A percentile compares a stretch with the other conserved stretches of the same genome.
Evolutionary conservation across 2,329 filamentous ascomycete genomes (phyloP).

Genomic region (Paracorniculantispora psalliotae): DNA sequence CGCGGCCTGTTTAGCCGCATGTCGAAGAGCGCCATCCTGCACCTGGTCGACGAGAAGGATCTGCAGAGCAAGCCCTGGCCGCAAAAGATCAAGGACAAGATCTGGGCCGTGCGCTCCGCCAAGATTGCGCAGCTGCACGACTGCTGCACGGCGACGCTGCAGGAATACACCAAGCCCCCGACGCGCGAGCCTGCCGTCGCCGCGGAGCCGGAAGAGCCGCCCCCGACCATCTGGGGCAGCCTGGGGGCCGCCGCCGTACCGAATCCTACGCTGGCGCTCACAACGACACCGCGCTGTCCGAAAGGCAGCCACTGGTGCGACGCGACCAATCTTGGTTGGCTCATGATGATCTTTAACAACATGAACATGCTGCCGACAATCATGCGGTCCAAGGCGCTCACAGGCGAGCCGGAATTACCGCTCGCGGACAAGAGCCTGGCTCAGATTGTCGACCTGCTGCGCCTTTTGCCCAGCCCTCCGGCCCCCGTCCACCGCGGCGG

Average conservation of each 20-base stretch:
- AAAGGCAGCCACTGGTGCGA: conserved; percentile 47
- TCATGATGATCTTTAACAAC: conserved; percentile 48
- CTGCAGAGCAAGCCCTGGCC: conserved; percentile 43
- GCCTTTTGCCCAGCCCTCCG: conserved; percentile 40
- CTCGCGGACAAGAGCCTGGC: conserved; percentile 36
- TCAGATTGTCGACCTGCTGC: conserved; percentile 40
- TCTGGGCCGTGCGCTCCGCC: conserved; percentile 43
- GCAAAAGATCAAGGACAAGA: conserved; percentile 40
- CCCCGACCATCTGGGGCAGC: conserved; percentile 19
- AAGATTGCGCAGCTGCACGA: conserved; percentile 47
- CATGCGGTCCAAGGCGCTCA: conserved; percentile 23
- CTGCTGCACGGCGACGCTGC: conserved; percentile 38
- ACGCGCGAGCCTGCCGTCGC: conserved; percentile 19
- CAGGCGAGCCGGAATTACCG: conserved; percentile 18
- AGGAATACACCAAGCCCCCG: conserved; percentile 39
- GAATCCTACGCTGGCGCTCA: conserved; percentile 26
- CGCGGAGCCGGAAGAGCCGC: conserved; percentile 16
- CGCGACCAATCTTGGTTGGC: conserved; percentile 48
- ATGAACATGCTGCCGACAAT: conserved; percentile 39
- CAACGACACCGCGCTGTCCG: conserved; percentile 41
- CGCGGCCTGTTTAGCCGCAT: conserved; percentile 44
- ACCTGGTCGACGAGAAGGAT: conserved; percentile 39
- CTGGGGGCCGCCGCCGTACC: conserved; percentile 17
- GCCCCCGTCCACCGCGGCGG: conserved; percentile 35
- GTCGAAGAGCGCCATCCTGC: conserved; percentile 45